Conservation (phyloP, 306 rosid genomes). For the Potentilla sterilis region DNA sequence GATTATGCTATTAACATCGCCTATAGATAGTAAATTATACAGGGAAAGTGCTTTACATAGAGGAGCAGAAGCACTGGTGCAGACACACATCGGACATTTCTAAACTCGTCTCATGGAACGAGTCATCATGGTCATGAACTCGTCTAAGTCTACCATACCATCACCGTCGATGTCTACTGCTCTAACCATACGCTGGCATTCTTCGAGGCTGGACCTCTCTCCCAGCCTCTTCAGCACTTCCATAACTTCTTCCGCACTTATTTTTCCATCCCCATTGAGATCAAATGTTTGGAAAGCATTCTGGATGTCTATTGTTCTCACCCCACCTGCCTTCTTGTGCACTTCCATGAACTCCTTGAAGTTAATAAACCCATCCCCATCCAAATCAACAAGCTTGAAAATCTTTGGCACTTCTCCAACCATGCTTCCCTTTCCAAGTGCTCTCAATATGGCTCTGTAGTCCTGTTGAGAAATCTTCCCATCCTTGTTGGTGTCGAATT, state of each 20-base stretch:
- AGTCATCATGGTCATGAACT: slow-evolving; percentile 85
- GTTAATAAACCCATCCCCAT: slow-evolving; percentile 76
- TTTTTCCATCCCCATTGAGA: slow-evolving; percentile 74
- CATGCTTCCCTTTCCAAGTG: slow-evolving; percentile 52
- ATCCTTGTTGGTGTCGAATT: slow-evolving; percentile 68
- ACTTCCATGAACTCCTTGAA: slow-evolving; percentile 76
- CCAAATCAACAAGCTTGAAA: slow-evolving; percentile 64
- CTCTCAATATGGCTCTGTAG: slow-evolving; percentile 52
- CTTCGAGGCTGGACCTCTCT: slow-evolving; percentile 67
- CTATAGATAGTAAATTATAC: neutral
- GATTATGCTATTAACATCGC: neutral
- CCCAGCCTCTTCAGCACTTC: slow-evolving; percentile 61
- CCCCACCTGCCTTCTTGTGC: slow-evolving; percentile 63
- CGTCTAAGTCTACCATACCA: slow-evolving; percentile 76
- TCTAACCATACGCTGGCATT: slow-evolving; percentile 68
- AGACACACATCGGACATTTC: no score
- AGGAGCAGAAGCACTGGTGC: neutral
- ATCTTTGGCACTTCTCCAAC: slow-evolving; percentile 60
- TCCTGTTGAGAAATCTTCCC: slow-evolving; percentile 77
- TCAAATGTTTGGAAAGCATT: slow-evolving; percentile 63
- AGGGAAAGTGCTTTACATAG: neutral
- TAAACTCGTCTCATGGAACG: slow-evolving; percentile 24
- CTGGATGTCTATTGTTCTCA: slow-evolving; percentile 52
- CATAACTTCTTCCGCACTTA: slow-evolving; percentile 73
- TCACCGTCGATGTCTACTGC: slow-evolving; percentile 81